Conservation (phyloP, 2,329 filamentous ascomycete genomes). For the Nothopassalora personata region DNA sequence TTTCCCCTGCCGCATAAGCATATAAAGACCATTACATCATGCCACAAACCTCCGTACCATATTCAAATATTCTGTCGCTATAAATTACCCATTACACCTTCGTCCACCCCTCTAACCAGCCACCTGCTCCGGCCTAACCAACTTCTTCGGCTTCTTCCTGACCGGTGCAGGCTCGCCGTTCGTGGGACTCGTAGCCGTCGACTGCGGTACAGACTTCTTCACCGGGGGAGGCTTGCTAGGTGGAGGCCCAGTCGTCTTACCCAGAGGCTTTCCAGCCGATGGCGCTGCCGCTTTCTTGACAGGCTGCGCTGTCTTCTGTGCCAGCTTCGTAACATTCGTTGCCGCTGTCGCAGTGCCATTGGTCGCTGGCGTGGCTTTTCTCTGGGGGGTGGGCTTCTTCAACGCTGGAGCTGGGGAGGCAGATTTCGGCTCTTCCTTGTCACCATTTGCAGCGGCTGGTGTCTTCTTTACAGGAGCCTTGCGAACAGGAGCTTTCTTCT, state of each 20-base stretch:
- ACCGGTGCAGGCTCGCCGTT: background rate
- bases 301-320: background rate
- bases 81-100: background rate
- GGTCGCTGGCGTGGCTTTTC: constrained; percentile 32
- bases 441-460: background rate
- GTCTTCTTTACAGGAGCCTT: constrained; percentile 10
- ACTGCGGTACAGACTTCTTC: constrained; percentile 6
- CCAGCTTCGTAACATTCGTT: background rate
- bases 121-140: background rate
- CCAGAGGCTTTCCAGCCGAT: background rate
- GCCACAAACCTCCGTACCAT: too few species aligned
- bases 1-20: too few species aligned
- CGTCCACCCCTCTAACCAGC: background rate
- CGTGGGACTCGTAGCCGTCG: background rate
- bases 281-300: too few species aligned
- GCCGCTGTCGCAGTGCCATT: background rate
- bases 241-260: background rate
- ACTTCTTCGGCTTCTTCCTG: constrained; percentile 4
- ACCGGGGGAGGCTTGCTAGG: constrained; percentile 2
- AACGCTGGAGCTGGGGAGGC: background rate
- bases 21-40: too few species aligned
- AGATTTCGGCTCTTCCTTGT: background rate
- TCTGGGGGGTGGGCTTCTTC: background rate
- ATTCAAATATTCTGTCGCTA: background rate
- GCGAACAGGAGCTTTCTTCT: constrained; percentile 16